Conservation (phyloP, 2,329 filamentous ascomycete genomes). For the Rhynchosporium agropyri region DNA sequence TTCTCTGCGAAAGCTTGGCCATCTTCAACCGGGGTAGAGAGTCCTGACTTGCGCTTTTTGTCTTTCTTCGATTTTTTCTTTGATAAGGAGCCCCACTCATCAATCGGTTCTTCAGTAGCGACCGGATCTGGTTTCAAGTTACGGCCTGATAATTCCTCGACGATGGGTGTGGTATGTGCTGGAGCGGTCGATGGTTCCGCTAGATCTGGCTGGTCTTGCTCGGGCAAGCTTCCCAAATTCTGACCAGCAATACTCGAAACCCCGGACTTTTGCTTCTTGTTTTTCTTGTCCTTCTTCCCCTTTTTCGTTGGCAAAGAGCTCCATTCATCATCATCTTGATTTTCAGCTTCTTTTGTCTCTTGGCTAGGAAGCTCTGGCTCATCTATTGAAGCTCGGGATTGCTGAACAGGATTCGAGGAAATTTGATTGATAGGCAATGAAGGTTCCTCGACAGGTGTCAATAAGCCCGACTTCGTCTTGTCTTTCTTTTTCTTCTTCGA, state of each 20-base stretch:
- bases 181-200: not conserved
- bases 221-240: not conserved
- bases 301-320: not conserved
- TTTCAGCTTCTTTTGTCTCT: not conserved
- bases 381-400: not conserved
- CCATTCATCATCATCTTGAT: constrained; percentile 9
- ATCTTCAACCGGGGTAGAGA: constrained; percentile 17
- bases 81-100: constrained; percentile 7
- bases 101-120: not conserved
- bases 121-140: not conserved
- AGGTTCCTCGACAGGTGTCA: constrained; percentile 24
- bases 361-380: not conserved
- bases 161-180: not conserved
- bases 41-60: constrained; percentile 18
- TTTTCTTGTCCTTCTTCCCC: constrained; percentile 16
- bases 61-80: constrained; percentile 18
- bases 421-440: not conserved
- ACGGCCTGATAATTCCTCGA: not conserved
- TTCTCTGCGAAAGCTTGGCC: not conserved
- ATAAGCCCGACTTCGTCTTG: constrained; percentile 30
- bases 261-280: constrained; percentile 19
- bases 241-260: constrained; percentile 13
- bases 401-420: not conserved
- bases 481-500: constrained; percentile 29
- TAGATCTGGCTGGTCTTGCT: not conserved